Conservation (phyloP, 1,139 yeast species). For the Yamadazyma sp. region DNA sequence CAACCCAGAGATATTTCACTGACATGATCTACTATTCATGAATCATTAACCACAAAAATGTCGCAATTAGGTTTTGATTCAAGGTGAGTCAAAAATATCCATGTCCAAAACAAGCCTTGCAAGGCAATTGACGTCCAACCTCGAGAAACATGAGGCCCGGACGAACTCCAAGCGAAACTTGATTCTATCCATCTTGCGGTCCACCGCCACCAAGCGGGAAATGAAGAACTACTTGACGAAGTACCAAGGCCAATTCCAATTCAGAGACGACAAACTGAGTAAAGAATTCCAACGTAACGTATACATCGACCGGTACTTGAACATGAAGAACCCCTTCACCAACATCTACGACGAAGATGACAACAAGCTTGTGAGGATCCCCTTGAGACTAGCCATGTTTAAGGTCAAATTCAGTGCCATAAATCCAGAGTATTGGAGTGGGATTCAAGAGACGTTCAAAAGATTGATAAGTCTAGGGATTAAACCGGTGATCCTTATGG, state of each 20-base stretch:
- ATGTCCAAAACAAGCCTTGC: slow-evolving; percentile 21
- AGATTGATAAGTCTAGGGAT: slow-evolving; percentile 53
- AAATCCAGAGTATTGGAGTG: slow-evolving; percentile 31
- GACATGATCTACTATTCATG: no score
- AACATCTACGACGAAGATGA: slow-evolving; percentile 35
- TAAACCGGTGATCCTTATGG: slow-evolving; percentile 33
- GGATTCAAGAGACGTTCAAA: slow-evolving; percentile 50
- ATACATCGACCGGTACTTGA: slow-evolving; percentile 42
- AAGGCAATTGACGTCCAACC: slow-evolving; percentile 40
- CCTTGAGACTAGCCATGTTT: slow-evolving; percentile 53
- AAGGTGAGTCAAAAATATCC: slow-evolving; percentile 25
- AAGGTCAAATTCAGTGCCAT: slow-evolving; percentile 44
- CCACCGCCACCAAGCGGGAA: slow-evolving; percentile 78
- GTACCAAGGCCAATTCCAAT: slow-evolving; percentile 48
- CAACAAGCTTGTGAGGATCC: slow-evolving; percentile 32
- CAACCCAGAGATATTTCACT: no score
- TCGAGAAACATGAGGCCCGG: slow-evolving; percentile 30
- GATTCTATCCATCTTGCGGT: slow-evolving; percentile 65
- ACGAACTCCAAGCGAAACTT: slow-evolving; percentile 50
- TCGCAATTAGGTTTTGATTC: no score
- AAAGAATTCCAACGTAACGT: slow-evolving; percentile 36
- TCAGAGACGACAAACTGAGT: slow-evolving; percentile 17
- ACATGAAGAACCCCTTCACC: slow-evolving; percentile 32
- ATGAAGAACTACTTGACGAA: slow-evolving; percentile 64
- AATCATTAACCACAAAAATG: no score